These are phyloP conservation scores for Phytophthora hibernalis DNA, from an alignment of 352 stramenopile species.

Conservation along the genomic window DNA sequence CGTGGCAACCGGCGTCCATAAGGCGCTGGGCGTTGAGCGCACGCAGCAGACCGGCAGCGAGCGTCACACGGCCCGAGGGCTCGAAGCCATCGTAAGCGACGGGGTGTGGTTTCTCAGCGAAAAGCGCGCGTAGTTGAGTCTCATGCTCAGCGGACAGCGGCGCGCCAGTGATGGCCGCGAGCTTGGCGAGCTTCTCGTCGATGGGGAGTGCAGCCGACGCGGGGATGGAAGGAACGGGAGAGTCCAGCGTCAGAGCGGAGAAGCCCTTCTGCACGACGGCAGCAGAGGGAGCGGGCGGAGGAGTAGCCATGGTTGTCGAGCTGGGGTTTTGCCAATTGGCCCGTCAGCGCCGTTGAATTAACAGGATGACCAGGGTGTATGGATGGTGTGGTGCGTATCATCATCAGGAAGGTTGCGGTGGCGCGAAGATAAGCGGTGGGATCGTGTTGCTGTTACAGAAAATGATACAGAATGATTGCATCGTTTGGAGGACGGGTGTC, in stretches of 20 bases:
- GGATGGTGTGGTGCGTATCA: constrained; percentile 17
- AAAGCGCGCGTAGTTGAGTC: constrained; percentile 79
- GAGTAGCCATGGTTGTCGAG: no score
- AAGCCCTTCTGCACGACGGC: constrained; percentile 53
- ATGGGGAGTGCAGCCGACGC: constrained; percentile 47
- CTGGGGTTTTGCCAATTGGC: constrained; percentile 20
- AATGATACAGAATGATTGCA: no score
- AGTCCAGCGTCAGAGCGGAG: constrained; percentile 53
- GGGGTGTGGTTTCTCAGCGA: constrained; percentile 85
- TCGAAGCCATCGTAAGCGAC: constrained; percentile 99
- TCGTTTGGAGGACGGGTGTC: no score
- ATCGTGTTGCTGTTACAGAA: no score
- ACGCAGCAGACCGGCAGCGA: constrained; percentile 95
- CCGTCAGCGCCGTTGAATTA: constrained; percentile 1
- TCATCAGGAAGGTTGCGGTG: constrained; percentile 13
- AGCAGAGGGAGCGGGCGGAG: constrained; percentile 50
- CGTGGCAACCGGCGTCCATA: constrained; percentile 93
- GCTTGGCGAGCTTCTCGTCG: constrained; percentile 69
- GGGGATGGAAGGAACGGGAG: constrained; percentile 32
- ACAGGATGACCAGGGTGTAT: constrained; percentile 20
- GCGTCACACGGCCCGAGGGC: constrained; percentile 98
- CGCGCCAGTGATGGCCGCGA: constrained; percentile 64
- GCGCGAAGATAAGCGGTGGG: constrained; percentile 20
- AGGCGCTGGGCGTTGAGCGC: constrained; percentile 95
- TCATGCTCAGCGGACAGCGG: constrained; percentile 53